phyloP scores from a whole-genome alignment of 306 rosid species.

The Dryas alaskensis region DNA sequence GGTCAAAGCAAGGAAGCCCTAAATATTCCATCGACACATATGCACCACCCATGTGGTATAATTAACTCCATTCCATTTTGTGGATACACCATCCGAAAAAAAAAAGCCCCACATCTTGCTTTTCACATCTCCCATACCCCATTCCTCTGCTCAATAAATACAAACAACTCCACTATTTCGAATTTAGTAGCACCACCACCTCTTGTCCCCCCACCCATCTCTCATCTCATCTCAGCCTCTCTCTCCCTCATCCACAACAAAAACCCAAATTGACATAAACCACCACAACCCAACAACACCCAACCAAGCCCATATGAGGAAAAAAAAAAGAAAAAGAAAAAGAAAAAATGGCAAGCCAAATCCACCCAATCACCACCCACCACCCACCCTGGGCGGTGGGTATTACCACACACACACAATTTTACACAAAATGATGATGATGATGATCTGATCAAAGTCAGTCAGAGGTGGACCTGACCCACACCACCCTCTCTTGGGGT shows the following conservation, averaged over 20 bases:
- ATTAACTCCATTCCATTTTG: too few relatives aligned
- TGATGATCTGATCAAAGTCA: slow-evolving; percentile 30
- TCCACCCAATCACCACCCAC: slow-evolving; percentile 13
- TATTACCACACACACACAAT: neutral
- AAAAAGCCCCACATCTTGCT: neutral
- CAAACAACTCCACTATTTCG: neutral
- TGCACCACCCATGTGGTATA: too few relatives aligned
- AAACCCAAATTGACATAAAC: neutral
- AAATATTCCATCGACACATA: too few relatives aligned
- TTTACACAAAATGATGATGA: neutral
- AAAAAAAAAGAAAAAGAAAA: too few relatives aligned
- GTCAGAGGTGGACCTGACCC: slow-evolving; percentile 30
- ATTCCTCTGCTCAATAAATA: neutral
- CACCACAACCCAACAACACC: neutral
- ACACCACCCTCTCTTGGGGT: neutral
- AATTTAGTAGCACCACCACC: slow-evolving; percentile 1
- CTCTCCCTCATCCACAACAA: neutral
- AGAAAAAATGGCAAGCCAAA: too few relatives aligned
- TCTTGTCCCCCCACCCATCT: neutral
- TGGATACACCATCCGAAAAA: neutral
- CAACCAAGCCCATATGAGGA: neutral
- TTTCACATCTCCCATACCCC: neutral
- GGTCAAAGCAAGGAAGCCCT: too few relatives aligned
- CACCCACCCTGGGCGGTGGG: slow-evolving; percentile 37
- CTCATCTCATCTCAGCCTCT: neutral